Evolutionary conservation across 2,329 filamentous ascomycete genomes (phyloP), one percentile per base, ranked within the genome.

Genomic region (Ampelomyces quisqualis): DNA sequence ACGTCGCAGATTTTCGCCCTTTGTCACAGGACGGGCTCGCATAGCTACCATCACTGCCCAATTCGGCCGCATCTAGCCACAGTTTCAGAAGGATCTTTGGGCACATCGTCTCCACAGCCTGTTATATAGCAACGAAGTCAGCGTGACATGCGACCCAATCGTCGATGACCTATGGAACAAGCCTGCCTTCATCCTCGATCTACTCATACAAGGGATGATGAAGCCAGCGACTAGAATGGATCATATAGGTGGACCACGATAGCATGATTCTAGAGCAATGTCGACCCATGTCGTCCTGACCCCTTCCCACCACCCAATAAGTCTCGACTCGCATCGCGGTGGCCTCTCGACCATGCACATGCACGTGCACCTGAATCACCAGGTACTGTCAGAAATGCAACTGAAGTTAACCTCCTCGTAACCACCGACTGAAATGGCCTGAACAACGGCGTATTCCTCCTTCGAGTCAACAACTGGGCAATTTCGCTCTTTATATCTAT

Each of bases 81-180:
- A 65, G 27, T 75, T 72, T 51, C 65, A 71, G 31, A 64, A 67
- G 24, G 70, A 70, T 0, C 52, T 75, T 7, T 53, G 60, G 9
- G 72, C 70, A 0, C 73, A 75, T 43, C 54, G 69, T 11, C 45
- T 60, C 2, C 70, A 74, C 43, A 67, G 70, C 30, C 45, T 59
- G 10, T 51, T 71, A 20, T 67, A 72, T 29, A 67, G 70, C 4
- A 73, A 72, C 27, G 68, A 70, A 6, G 52, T 73, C 5, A 64
- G 70, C 27, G 64, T 75, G 5, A 56, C 74, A 32, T 70, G 70
- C 4, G 60, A 70, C 23, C 49, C 64, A 2, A 58, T 75, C 1
- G 53, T 74, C 11, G 70, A 72, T 34, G 67, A 70, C 26, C 60
- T 71, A 4, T 75, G 72, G 72, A 70, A 65, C 33, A 75, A 75